Evolutionary conservation across 148 eudicot species (phyloP).

Genomic region (Polygonum maritimum): DNA sequence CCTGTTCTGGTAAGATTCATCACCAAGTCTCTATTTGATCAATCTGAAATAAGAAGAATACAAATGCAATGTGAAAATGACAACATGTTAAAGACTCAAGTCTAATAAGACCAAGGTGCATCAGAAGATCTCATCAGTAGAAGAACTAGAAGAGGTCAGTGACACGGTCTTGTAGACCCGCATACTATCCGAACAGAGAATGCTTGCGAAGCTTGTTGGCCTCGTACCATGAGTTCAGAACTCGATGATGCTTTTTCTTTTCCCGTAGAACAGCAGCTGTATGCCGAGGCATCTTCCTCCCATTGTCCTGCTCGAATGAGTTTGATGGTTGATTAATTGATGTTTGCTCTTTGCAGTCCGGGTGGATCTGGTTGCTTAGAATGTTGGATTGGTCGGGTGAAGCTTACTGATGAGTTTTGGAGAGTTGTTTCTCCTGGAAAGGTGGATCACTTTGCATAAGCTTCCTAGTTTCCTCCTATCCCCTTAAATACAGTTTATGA

Average conservation of each 20-base stretch:
- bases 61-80: no score
- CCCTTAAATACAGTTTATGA: neutral
- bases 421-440: neutral
- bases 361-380: neutral
- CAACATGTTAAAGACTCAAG: no score
- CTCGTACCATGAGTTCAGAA: slow-evolving; percentile 79
- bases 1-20: no score
- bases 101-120: no score
- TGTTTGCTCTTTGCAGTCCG: no score
- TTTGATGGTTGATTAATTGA: neutral
- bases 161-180: slow-evolving; percentile 23
- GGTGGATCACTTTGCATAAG: neutral
- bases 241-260: slow-evolving; percentile 56
- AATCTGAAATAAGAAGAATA: no score
- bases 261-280: slow-evolving; percentile 71
- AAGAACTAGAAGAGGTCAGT: neutral
- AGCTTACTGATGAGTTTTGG: neutral
- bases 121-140: no score
- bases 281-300: slow-evolving; percentile 25
- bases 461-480: neutral
- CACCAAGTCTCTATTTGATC: no score
- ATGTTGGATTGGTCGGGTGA: neutral
- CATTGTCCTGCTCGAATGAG: neutral
- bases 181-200: slow-evolving; percentile 44
- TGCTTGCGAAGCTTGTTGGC: slow-evolving; percentile 54